Base-by-base conservation (phyloP, 192 early-diverging fungal species). In the Backusella sp. region DNA sequence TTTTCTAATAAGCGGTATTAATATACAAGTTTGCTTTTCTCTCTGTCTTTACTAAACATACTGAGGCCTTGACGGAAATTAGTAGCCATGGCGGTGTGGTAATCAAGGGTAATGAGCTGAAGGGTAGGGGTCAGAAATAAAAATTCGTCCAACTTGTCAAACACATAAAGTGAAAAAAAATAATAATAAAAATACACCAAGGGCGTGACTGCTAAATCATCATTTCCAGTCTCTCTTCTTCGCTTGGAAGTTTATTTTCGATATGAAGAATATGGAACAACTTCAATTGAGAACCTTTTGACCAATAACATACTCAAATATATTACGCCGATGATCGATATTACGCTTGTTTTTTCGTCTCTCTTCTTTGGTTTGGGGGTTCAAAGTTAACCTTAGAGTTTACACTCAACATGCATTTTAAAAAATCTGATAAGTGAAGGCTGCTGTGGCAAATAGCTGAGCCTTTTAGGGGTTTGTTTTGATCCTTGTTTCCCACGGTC, bases 1-100 rank as follows among this genome's bases (percentile, higher is more conserved):
- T 93, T 89, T 73, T 81, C 80, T 81, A 70, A 39, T 37, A 41
- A 30, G 28, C n/a, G 21, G 4, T 32, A 23, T 62, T 65, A 15
- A 23, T 39, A 41, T 68, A 12, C 1, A 49, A n/a, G 17, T 3
- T 36, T 26, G 19, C 17, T 23, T 36, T 41, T 41, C 1, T 62
- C 11, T 73, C 15, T 26, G 11, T 37, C 56, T 37, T 42, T 46
- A 46, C 65, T 49, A n/a, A 42, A 73, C 71, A 35, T 78, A 78
- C 77, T 78, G 32, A 73, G 65, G 72, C 77, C 77, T 66, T 78
- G 77, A 42, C 77, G 71, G 59, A 78, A 68, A 59, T 37, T 44
- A 9, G 77, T 73, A 23, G 66, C 49, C 72, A 73, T 78, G 53
- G 37, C 56, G 42, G 2, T 41, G 14, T 44, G 15, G 70, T 42